Conservation (phyloP, 2,329 filamentous ascomycete genomes). For the Akanthomyces uredinophilus region DNA sequence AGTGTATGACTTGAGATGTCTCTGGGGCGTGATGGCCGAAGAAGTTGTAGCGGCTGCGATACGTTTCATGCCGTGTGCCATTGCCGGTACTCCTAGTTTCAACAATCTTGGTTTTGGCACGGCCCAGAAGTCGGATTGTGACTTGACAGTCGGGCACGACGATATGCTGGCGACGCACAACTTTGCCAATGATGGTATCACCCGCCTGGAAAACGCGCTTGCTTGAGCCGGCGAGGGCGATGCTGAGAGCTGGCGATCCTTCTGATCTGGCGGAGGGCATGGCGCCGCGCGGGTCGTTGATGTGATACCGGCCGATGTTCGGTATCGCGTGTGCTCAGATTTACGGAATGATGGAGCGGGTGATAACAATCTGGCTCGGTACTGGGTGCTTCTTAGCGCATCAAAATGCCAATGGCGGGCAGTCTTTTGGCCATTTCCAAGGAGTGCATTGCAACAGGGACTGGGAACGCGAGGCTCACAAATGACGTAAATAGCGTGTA, state of each 20-base stretch:
- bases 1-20: not conserved
- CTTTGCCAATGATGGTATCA: conserved; percentile 11
- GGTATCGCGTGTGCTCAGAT: too few species aligned
- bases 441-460: too few species aligned
- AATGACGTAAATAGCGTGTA: not conserved
- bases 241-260: not conserved
- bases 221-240: not conserved
- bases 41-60: conserved; percentile 7
- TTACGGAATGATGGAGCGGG: not conserved
- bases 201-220: conserved; percentile 5
- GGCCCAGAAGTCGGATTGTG: conserved; percentile 1
- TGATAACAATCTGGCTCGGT: too few species aligned
- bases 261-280: not conserved
- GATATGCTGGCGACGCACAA: conserved; percentile 4
- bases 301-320: not conserved
- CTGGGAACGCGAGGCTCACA: not conserved
- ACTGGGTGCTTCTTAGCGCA: too few species aligned
- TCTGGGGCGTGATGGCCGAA: not conserved
- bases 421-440: not conserved
- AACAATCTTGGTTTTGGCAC: conserved; percentile 4
- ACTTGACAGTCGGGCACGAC: not conserved
- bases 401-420: not conserved
- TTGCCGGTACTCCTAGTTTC: not conserved
- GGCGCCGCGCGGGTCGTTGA: not conserved
- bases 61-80: not conserved